Conservation (phyloP, 2,329 filamentous ascomycete species). For the Paecilomyces variotii region DNA sequence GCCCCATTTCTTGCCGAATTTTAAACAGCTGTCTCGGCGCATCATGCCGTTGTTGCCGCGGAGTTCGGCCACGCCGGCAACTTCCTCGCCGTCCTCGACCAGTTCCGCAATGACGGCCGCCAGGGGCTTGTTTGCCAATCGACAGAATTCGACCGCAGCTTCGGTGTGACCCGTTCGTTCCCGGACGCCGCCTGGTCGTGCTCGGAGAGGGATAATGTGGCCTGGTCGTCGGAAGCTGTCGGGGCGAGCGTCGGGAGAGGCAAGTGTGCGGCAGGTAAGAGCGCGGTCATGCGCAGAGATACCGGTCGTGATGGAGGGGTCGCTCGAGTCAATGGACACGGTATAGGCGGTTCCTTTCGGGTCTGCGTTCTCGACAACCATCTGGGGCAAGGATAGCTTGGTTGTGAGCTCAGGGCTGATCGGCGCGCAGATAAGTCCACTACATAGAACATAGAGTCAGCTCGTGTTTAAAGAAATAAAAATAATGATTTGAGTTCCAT, state of each 20-base stretch:
- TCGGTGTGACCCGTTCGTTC: conserved; percentile 83
- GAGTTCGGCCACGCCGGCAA: conserved; percentile 59
- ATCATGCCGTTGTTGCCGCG: conserved; percentile 72
- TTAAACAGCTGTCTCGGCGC: conserved; percentile 76
- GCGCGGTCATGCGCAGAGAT: conserved; percentile 85
- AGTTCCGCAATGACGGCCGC: conserved; percentile 87
- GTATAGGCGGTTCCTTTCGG: conserved; percentile 90
- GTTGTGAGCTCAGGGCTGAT: conserved; percentile 62
- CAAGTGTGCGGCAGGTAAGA: conserved; percentile 70
- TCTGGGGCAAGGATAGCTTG: conserved; percentile 72
- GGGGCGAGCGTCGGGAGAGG: conserved; percentile 52
- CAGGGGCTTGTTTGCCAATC: conserved; percentile 65
- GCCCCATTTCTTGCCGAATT: conserved; percentile 80
- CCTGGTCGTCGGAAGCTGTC: conserved; percentile 71
- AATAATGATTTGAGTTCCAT: neutral
- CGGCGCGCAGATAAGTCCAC: conserved; percentile 86
- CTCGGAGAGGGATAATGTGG: conserved; percentile 80
- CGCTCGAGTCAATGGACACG: conserved; percentile 71
- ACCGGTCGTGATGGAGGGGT: conserved; percentile 71
- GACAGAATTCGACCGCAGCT: conserved; percentile 83
- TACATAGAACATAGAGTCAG: conserved; percentile 16
- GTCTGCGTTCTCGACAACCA: conserved; percentile 75
- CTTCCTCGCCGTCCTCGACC: conserved; percentile 73
- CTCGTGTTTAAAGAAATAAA: neutral
- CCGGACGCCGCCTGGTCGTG: conserved; percentile 70